Percentiles rank a stretch among this genome's conserved stretches.
phyloP scores from a whole-genome alignment of 2,329 filamentous ascomycete genomes.

The Fusarium humuli region DNA sequence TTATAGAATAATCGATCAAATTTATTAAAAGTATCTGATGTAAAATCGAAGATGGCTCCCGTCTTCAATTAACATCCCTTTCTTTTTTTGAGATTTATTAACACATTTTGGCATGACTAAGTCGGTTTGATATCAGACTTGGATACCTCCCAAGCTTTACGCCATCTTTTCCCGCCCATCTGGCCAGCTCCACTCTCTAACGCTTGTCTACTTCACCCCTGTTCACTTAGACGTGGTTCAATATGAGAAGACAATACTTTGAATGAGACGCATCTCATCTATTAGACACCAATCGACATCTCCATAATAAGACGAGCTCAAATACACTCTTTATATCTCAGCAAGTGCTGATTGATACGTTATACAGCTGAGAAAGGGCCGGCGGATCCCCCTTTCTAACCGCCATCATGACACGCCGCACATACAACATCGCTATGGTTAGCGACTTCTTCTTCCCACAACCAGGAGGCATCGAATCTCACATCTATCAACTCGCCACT shows the following conservation, averaged over 20 bases:
- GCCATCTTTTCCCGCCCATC: constrained; percentile 7
- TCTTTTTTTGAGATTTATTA: neutral
- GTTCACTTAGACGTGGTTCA: constrained; percentile 40
- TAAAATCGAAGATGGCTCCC: rapidly evolving
- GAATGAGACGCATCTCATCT: constrained; percentile 19
- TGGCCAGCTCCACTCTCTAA: constrained; percentile 32
- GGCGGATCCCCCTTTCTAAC: constrained; percentile 13
- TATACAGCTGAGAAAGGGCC: neutral
- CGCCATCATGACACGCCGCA: constrained; percentile 63
- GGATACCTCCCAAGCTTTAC: neutral
- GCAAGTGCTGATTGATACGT: constrained; percentile 18
- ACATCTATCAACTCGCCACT: constrained; percentile 96
- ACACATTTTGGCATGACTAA: neutral
- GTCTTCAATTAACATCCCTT: rapidly evolving
- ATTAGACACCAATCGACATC: neutral
- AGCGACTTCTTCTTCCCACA: constrained; percentile 99
- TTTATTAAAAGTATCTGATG: neutral
- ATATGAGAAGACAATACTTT: constrained; percentile 23
- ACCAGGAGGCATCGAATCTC: constrained; percentile 94
- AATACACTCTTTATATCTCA: neutral
- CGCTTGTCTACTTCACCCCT: constrained; percentile 9
- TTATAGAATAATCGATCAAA: neutral
- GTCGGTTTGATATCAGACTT: no score
- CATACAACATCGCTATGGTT: constrained; percentile 86
- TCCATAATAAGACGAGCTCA: neutral